phyloP scores from a whole-genome alignment of 2,329 filamentous ascomycete genomes.

The Fusarium agapanthi region DNA sequence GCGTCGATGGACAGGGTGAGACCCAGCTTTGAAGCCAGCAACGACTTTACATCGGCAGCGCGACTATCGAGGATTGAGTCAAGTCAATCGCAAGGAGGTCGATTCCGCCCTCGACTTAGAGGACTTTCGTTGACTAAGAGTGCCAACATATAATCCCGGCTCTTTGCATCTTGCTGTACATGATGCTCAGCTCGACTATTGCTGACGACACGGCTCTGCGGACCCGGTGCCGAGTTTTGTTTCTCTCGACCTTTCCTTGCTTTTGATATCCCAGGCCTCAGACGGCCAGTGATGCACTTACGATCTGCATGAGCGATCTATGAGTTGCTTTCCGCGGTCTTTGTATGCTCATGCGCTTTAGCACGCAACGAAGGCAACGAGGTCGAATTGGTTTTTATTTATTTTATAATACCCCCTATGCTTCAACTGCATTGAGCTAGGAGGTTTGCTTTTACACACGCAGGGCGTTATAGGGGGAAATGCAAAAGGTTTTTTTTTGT shows the following conservation, averaged over 20 bases:
- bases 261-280: slow-evolving; percentile 50
- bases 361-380: slow-evolving; percentile 32
- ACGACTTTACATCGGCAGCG: slow-evolving; percentile 91
- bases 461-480: slow-evolving; percentile 47
- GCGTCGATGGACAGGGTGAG: slow-evolving; percentile 87
- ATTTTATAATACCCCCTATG: slow-evolving; percentile 28
- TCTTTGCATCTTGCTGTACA: slow-evolving; percentile 42
- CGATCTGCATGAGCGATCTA: slow-evolving; percentile 63
- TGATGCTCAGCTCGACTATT: slow-evolving; percentile 35
- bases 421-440: slow-evolving; percentile 6
- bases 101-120: slow-evolving; percentile 51
- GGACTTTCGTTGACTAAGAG: slow-evolving; percentile 55
- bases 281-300: slow-evolving; percentile 49
- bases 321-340: slow-evolving; percentile 44
- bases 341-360: slow-evolving; percentile 28
- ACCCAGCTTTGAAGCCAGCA: slow-evolving; percentile 85
- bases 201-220: slow-evolving; percentile 15
- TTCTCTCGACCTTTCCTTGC: slow-evolving; percentile 41
- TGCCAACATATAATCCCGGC: slow-evolving; percentile 47
- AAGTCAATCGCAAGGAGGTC: slow-evolving; percentile 58
- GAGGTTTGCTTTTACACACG: slow-evolving; percentile 44
- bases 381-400: slow-evolving; percentile 33
- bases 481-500: slow-evolving; percentile 33
- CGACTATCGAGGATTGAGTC: slow-evolving; percentile 87
- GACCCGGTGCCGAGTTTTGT: slow-evolving; percentile 37